Evolutionary conservation across 805 yeast species (phyloP).

Genomic region (Yamadazyma ubonensis): DNA sequence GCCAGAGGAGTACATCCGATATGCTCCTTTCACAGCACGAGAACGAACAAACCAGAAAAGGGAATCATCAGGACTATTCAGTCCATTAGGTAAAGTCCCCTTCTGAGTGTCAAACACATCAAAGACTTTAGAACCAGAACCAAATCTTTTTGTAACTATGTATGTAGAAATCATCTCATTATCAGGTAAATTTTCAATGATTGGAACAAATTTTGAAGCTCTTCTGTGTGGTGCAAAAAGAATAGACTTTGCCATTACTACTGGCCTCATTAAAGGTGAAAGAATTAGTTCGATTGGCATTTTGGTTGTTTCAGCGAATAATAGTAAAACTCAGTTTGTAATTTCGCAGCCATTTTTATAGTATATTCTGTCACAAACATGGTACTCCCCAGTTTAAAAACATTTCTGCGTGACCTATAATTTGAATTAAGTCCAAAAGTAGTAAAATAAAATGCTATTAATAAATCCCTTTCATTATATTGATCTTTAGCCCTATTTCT

Average conservation of each 20-base stretch:
- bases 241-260: conserved; percentile 53
- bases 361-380: neutral
- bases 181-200: conserved; percentile 43
- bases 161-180: conserved; percentile 36
- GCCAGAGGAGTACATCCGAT: conserved; percentile 50
- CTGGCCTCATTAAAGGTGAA: conserved; percentile 60
- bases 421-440: too few relatives aligned
- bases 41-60: conserved; percentile 57
- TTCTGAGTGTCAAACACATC: conserved; percentile 52
- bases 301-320: neutral
- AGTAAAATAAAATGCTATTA: too few relatives aligned
- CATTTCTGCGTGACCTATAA: neutral
- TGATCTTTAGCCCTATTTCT: too few relatives aligned
- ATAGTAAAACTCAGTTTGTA: neutral
- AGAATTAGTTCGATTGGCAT: conserved; percentile 63
- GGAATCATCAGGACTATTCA: conserved; percentile 42
- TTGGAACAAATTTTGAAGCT: conserved; percentile 56
- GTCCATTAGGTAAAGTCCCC: conserved; percentile 37
- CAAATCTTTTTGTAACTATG: conserved; percentile 55
- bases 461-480: too few relatives aligned
- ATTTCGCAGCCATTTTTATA: conserved; percentile 7
- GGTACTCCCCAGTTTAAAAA: neutral
- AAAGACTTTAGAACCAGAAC: conserved; percentile 57
- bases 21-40: conserved; percentile 67
- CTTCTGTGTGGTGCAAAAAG: conserved; percentile 56